Conservation (phyloP, 1,139 yeast species). For the Geotrichum fermentans region DNA sequence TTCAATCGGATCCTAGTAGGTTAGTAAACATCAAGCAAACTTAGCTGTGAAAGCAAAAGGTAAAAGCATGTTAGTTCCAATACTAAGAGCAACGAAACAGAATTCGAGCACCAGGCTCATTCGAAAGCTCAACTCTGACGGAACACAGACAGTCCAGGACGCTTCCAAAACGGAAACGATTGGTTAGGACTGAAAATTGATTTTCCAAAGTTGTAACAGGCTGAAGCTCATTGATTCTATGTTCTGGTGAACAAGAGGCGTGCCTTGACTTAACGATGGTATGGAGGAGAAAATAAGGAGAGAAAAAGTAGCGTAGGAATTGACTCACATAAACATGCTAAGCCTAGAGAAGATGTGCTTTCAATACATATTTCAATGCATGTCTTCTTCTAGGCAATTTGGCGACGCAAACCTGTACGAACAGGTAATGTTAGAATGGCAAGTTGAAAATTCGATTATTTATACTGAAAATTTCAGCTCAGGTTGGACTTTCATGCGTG, state of each 20-base stretch:
- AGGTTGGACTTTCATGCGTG: neutral
- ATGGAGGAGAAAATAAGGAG: neutral
- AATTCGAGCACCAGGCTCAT: constrained; percentile 13
- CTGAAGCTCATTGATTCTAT: constrained; percentile 35
- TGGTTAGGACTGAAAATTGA: constrained; percentile 51
- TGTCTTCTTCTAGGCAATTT: too few species aligned
- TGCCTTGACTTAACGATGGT: constrained; percentile 42
- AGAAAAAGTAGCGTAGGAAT: constrained; percentile 2
- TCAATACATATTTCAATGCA: too few species aligned
- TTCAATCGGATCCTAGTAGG: too few species aligned
- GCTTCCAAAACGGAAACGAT: constrained; percentile 46
- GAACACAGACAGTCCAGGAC: constrained; percentile 44
- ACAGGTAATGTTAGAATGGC: too few species aligned
- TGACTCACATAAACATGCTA: too few species aligned
- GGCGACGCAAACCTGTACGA: too few species aligned
- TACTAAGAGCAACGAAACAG: constrained; percentile 38
- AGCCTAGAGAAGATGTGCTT: too few species aligned
- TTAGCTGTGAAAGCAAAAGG: neutral
- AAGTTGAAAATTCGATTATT: too few species aligned
- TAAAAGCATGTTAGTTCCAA: constrained; percentile 36
- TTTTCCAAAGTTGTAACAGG: constrained; percentile 97
- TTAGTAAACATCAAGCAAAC: too few species aligned
- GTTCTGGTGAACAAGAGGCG: constrained; percentile 33
- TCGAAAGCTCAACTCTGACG: constrained; percentile 43
- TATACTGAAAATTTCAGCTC: neutral